Evolutionary conservation across 805 yeast genomes (phyloP).

Genomic region (Teunomyces barrocoloradensis): DNA sequence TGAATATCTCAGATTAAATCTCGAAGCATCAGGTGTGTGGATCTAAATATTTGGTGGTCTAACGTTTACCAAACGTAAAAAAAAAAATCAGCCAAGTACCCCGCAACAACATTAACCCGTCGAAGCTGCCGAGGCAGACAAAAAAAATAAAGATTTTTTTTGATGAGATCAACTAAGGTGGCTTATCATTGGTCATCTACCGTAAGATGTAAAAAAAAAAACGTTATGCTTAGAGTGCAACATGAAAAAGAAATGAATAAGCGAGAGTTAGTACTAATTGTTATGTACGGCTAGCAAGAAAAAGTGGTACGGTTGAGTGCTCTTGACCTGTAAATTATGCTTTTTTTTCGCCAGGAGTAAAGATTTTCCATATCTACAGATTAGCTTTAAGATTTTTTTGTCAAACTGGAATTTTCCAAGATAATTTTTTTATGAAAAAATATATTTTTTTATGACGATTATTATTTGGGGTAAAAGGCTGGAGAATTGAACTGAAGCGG

Average conservation of each 20-base stretch:
- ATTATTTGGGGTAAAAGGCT: slow-evolving; percentile 3
- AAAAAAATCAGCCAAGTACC: neutral
- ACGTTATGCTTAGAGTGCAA: too few species aligned
- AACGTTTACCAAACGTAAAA: neutral
- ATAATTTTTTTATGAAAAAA: neutral
- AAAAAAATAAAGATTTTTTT: neutral
- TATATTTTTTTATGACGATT: neutral
- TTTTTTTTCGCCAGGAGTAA: neutral
- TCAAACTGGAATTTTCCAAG: neutral
- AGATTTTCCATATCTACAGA: neutral
- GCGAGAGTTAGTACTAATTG: too few species aligned
- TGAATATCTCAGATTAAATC: too few species aligned
- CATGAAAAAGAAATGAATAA: too few species aligned
- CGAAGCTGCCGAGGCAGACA: neutral
- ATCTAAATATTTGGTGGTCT: neutral
- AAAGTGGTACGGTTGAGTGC: neutral
- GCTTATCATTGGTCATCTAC: neutral
- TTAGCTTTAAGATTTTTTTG: neutral
- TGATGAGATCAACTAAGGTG: neutral
- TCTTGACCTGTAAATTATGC: neutral
- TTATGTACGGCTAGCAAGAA: neutral
- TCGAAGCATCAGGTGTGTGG: neutral
- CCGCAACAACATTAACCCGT: slow-evolving; percentile 8
- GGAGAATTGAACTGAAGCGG: slow-evolving; percentile 1
- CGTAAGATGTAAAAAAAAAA: neutral